Evolutionary conservation across 2,329 filamentous ascomycete species (phyloP), one percentile per base, ranked within the genome.

Genomic region (Aspergillus neoniger): DNA sequence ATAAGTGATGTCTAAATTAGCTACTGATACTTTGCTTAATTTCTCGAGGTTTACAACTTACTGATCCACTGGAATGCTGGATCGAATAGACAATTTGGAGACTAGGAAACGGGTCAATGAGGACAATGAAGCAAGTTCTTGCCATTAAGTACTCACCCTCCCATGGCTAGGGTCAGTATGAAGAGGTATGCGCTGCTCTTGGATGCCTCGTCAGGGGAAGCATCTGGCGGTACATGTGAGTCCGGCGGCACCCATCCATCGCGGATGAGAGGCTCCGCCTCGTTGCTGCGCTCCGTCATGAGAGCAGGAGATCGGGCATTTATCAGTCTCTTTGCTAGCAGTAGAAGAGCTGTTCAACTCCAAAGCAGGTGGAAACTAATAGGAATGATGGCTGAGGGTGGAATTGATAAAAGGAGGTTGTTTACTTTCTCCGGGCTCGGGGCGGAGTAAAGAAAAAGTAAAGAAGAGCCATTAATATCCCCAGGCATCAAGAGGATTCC

Each of bases 61-160:
- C 83, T 53, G 93, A 96, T 68, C 93, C 93, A 79, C 96, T 94
- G 59, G 92, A 96, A 47, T 96, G 83, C 76, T 97, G 93, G 44
- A 96, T 92, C 1, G 92, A 93, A 93, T 94, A 98, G 30, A 93
- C 92, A 67, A 97, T 90, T 78, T 97, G 94, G 63, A 98, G 80
- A 28, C 91, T 83, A 64, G 10, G 25, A 25, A 21, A 60, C 14
- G 6, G 25, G 19, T 44, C 17, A 55, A 23, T 21, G 2, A 47
- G 17, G 39, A 39, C 10, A n/a, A 12, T n/a, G 4, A 12, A 15
- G 15, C 14, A 12, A 43, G 1, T 6, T 21, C 0, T 3, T 28
- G 44, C 15, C 4, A 38, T 17, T 19, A 7, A 43, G 10, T 6
- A 73, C 79, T 72, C 68, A 82, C 80, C 86, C 93, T 63, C 91